A percentile compares a stretch with the other conserved stretches of the same genome.
Conservation (phyloP, 768 basidiomycete genomes). For the Piloderma croceum region DNA sequence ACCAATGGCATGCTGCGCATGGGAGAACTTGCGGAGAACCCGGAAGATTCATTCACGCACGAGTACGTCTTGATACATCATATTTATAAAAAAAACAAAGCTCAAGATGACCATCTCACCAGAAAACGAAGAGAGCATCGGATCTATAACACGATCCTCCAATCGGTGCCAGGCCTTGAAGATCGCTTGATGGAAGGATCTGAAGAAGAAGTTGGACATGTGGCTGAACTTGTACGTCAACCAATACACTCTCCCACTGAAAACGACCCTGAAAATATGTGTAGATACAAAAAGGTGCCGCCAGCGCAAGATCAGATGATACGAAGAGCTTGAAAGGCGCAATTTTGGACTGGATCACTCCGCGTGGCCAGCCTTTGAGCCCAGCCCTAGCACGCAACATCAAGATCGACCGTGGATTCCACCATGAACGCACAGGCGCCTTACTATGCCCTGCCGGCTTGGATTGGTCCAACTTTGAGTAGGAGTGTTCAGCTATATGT, state of each 20-base stretch:
- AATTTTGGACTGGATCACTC: slow-evolving; percentile 22
- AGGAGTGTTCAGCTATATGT: not conserved
- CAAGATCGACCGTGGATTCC: too few relatives aligned
- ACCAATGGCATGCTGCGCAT: slow-evolving; percentile 10
- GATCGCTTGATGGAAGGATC: too few relatives aligned
- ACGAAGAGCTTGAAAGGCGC: too few relatives aligned
- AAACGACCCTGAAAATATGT: not conserved
- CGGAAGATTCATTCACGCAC: slow-evolving; percentile 6
- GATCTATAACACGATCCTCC: slow-evolving; percentile 10
- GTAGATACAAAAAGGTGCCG: slow-evolving; percentile 21
- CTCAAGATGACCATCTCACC: slow-evolving; percentile 6
- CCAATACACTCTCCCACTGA: too few relatives aligned
- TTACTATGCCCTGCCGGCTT: too few relatives aligned
- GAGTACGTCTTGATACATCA: slow-evolving; percentile 4
- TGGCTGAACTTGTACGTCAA: slow-evolving; percentile 16
- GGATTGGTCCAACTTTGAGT: not conserved
- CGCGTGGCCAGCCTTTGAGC: slow-evolving; percentile 8
- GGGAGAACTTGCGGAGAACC: slow-evolving; percentile 5
- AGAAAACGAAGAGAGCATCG: slow-evolving; percentile 10
- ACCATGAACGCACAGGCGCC: too few relatives aligned
- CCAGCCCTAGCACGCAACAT: too few relatives aligned
- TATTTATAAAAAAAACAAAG: too few relatives aligned
- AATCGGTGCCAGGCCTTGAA: too few relatives aligned
- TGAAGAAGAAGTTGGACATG: slow-evolving; percentile 13
- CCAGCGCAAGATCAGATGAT: slow-evolving; percentile 15